Percentiles rank a stretch among this genome's conserved stretches.
Evolutionary conservation across 2,329 filamentous ascomycete species (phyloP).

Genomic region (Cucurbitaria berberidis): DNA sequence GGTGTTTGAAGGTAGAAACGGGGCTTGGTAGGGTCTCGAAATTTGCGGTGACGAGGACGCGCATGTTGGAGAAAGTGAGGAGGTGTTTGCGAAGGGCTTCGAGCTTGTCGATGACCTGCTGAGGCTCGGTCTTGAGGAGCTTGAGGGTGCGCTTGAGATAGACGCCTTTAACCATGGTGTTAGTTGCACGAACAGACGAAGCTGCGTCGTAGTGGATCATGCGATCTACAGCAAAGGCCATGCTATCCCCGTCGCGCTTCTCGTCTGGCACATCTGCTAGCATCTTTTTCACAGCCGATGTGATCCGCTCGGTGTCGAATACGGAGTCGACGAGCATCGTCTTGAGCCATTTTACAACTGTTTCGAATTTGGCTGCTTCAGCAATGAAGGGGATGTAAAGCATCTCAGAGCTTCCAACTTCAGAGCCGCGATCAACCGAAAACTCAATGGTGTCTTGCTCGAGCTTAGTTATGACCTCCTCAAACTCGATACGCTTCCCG

Average conservation of each 20-base stretch:
- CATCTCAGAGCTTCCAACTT: slow-evolving; percentile 80
- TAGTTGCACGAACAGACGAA: slow-evolving; percentile 77
- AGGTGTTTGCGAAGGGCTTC: slow-evolving; percentile 76
- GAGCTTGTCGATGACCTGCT: slow-evolving; percentile 77
- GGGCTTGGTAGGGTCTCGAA: slow-evolving; percentile 75
- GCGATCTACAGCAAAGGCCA: slow-evolving; percentile 68
- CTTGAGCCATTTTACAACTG: slow-evolving; percentile 81
- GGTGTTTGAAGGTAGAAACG: slow-evolving; percentile 76
- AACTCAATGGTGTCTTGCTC: slow-evolving; percentile 92
- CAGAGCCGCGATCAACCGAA: slow-evolving; percentile 69
- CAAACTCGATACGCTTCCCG: slow-evolving; percentile 81
- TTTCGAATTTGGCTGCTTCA: slow-evolving; percentile 85
- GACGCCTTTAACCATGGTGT: slow-evolving; percentile 82
- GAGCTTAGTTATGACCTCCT: slow-evolving; percentile 88
- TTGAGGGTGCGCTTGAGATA: slow-evolving; percentile 87
- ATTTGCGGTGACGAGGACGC: slow-evolving; percentile 83
- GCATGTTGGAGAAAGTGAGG: slow-evolving; percentile 84
- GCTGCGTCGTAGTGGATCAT: slow-evolving; percentile 82
- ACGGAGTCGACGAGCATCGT: slow-evolving; percentile 87
- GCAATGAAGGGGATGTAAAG: slow-evolving; percentile 82
- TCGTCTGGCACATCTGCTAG: slow-evolving; percentile 89
- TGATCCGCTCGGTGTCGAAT: slow-evolving; percentile 74
- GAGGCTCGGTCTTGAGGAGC: slow-evolving; percentile 76
- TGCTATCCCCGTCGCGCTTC: slow-evolving; percentile 81
- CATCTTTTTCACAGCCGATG: slow-evolving; percentile 74